A percentile compares a stretch with the other conserved stretches of the same genome.
phyloP scores from a whole-genome alignment of 2,329 filamentous ascomycete species.

The Colletotrichum melonis region DNA sequence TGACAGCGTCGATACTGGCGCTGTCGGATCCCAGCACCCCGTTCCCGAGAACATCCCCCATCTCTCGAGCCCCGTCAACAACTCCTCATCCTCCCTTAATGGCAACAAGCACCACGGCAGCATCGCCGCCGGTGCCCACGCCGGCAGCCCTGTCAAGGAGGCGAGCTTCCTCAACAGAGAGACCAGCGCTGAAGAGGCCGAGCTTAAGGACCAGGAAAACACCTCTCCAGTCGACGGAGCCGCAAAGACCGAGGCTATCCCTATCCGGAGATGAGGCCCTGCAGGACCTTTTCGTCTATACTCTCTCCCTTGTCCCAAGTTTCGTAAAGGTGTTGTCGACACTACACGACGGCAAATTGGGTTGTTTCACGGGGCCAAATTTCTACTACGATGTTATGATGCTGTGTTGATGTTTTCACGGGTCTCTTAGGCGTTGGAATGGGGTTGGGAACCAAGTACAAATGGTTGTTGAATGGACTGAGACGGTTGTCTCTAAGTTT shows the following conservation, averaged over 20 bases:
- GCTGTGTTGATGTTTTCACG: conserved; percentile 33
- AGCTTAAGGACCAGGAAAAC: conserved; percentile 32
- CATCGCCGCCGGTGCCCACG: conserved; percentile 57
- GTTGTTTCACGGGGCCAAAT: conserved; percentile 26
- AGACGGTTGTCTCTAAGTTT: conserved; percentile 11
- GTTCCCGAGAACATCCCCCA: conserved; percentile 96
- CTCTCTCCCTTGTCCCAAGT: conserved; percentile 22
- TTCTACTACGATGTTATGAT: conserved; percentile 36
- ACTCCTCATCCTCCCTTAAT: conserved; percentile 36
- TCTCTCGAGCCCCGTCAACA: conserved; percentile 74
- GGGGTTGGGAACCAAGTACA: conserved; percentile 28
- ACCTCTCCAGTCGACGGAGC: conserved; percentile 31
- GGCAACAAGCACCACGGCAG: conserved; percentile 34
- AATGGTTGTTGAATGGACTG: conserved; percentile 24
- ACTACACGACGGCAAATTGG: conserved; percentile 23
- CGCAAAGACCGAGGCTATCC: conserved; percentile 62
- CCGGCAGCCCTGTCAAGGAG: conserved; percentile 90
- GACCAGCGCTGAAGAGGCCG: conserved; percentile 73
- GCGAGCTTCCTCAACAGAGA: conserved; percentile 87
- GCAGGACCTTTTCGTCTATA: conserved; percentile 4
- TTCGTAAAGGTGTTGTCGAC: conserved; percentile 27
- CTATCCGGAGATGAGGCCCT: conserved; percentile 68
- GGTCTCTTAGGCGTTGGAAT: conserved; percentile 29
- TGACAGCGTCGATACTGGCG: conserved; percentile 91
- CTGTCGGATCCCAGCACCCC: conserved; percentile 94